Percentiles rank a stretch among this genome's conserved stretches.
These are phyloP conservation scores for Volutella citrinella DNA, from an alignment of 2,329 filamentous ascomycete genomes.

Conservation along the genomic window DNA sequence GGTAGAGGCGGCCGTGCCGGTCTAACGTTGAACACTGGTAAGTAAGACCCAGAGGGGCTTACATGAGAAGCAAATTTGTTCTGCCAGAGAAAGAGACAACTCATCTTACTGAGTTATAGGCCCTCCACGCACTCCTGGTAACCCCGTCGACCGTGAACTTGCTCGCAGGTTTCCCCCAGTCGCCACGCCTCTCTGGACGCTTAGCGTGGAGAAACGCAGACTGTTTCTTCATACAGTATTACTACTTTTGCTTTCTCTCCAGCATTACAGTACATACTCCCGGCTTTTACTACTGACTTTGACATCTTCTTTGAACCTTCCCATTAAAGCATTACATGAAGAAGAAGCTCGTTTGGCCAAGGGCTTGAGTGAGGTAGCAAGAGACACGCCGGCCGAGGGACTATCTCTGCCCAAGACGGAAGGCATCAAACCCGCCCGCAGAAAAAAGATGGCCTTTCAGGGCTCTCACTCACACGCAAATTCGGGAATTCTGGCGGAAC, in stretches of 20 bases:
- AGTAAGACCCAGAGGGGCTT: too few species aligned
- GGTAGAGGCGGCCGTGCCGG: conserved; percentile 28
- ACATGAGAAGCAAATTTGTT: too few species aligned
- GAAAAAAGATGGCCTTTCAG: conserved; percentile 66
- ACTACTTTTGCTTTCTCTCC: conserved; percentile 70
- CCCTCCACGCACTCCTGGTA: conserved; percentile 40
- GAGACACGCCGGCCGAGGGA: conserved; percentile 36
- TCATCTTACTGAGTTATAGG: conserved; percentile 21
- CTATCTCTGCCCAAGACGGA: conserved; percentile 42
- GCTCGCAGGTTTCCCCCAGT: conserved; percentile 54
- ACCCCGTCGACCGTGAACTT: conserved; percentile 48
- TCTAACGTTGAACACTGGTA: conserved; percentile 36
- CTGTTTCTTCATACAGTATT: conserved; percentile 71
- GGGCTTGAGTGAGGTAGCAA: conserved; percentile 71
- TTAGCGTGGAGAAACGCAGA: conserved; percentile 59
- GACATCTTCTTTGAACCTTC: conserved; percentile 68
- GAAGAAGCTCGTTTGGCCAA: conserved; percentile 75
- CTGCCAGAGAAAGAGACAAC: too few species aligned
- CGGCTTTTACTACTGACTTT: conserved; percentile 69
- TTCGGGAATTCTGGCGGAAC: conserved; percentile 68
- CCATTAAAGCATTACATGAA: conserved; percentile 59
- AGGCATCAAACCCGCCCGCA: conserved; percentile 60
- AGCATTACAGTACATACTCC: conserved; percentile 74
- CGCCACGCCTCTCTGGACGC: conserved; percentile 56
- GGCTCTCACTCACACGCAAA: conserved; percentile 45